Conservation (phyloP, 768 basidiomycete genomes). For the Leccinum barrowsii region DNA sequence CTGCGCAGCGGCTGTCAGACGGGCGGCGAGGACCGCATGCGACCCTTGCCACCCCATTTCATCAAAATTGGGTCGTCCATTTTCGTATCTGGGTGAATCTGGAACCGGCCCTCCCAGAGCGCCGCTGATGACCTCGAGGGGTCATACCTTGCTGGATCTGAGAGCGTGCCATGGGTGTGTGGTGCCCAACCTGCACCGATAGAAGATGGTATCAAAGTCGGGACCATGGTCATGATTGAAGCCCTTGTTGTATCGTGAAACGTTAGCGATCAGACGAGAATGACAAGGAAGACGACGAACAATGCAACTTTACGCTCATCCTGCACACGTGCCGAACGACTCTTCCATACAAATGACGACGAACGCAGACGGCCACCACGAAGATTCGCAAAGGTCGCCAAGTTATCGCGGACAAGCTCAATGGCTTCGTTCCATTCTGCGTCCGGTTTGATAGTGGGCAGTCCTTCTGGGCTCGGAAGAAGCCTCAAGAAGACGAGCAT, state of each 20-base stretch:
- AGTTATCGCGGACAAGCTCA: slow-evolving; percentile 79
- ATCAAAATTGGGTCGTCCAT: slow-evolving; percentile 53
- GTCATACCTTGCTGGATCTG: slow-evolving; percentile 72
- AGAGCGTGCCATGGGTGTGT: slow-evolving; percentile 53
- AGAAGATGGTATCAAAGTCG: slow-evolving; percentile 68
- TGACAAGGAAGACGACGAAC: slow-evolving; percentile 37
- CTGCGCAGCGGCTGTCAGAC: slow-evolving; percentile 11
- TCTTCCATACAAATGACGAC: slow-evolving; percentile 82
- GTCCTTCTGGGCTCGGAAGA: slow-evolving; percentile 54
- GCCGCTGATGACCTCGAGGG: slow-evolving; percentile 80
- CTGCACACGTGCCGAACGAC: slow-evolving; percentile 58
- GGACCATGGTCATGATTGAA: slow-evolving; percentile 73
- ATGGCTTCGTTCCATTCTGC: slow-evolving; percentile 77
- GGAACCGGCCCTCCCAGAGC: slow-evolving; percentile 80
- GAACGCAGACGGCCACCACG: slow-evolving; percentile 88
- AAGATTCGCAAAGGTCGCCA: slow-evolving; percentile 74
- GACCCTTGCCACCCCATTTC: slow-evolving; percentile 29
- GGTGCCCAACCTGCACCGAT: slow-evolving; percentile 66
- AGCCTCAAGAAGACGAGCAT: slow-evolving; percentile 54
- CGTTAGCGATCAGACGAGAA: slow-evolving; percentile 10
- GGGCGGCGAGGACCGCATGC: slow-evolving; percentile 12
- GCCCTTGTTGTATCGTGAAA: slow-evolving; percentile 55
- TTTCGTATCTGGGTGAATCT: slow-evolving; percentile 83
- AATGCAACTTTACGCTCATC: slow-evolving; percentile 43
- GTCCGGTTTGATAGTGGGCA: slow-evolving; percentile 63